Evolutionary conservation across 352 stramenopile genomes (phyloP).

Genomic region (Globisporangium splendens): DNA sequence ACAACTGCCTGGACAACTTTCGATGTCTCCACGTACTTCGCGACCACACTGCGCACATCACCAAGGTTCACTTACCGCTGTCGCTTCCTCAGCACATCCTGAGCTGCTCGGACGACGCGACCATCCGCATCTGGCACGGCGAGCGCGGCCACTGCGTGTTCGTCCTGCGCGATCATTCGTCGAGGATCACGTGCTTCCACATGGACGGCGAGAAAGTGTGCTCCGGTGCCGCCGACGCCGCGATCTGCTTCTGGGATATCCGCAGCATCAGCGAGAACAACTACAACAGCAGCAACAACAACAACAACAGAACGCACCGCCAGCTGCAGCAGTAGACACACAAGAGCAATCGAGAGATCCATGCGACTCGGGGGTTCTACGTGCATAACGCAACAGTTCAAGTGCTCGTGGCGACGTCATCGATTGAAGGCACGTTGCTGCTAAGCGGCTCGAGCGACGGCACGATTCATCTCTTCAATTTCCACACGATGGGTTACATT

Average conservation of each 20-base stretch:
- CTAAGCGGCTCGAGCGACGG: constrained; percentile 72
- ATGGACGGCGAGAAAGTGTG: constrained; percentile 28
- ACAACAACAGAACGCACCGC: neutral
- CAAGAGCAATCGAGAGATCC: constrained; percentile 2
- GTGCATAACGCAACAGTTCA: constrained; percentile 57
- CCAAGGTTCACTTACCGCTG: constrained; percentile 35
- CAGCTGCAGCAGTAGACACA: too few relatives aligned
- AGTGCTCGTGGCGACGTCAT: constrained; percentile 24
- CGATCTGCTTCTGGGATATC: constrained; percentile 57
- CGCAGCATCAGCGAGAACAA: constrained; percentile 5
- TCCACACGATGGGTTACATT: constrained; percentile 35
- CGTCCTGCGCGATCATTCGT: constrained; percentile 39
- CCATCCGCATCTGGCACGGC: constrained; percentile 53
- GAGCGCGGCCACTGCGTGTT: constrained; percentile 36
- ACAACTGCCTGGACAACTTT: constrained; percentile 35
- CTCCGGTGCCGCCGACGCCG: constrained; percentile 52
- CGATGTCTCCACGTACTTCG: constrained; percentile 32
- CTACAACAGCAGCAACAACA: constrained; percentile 8
- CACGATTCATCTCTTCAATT: constrained; percentile 67
- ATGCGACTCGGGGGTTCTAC: constrained; percentile 26
- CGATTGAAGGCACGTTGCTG: constrained; percentile 19
- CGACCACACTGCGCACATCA: constrained; percentile 59
- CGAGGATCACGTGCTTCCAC: constrained; percentile 50
- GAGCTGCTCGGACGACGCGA: constrained; percentile 61
- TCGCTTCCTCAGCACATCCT: constrained; percentile 26